Base-by-base conservation (phyloP, 495 filamentous ascomycete genomes). In the Immersiella caudata region DNA sequence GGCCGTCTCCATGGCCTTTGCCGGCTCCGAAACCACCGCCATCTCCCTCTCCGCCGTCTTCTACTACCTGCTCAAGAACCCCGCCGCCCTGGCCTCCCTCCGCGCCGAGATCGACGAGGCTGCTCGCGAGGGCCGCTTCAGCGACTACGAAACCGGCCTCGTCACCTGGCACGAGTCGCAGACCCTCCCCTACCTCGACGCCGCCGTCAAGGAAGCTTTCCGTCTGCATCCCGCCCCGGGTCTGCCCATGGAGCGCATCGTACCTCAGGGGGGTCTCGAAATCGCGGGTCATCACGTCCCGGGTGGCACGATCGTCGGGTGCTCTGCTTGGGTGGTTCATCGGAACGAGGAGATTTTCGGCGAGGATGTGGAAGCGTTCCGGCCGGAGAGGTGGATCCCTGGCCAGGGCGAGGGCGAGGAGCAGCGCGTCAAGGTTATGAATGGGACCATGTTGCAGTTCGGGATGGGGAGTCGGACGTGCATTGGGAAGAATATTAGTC, bases 401-500 rank as follows among this genome's bases (percentile, higher is more conserved):
- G 75, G 77, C 26, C 68, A 70, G 64, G 69, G 74, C 26, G 71
- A 74, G 21, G 73, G 70, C 33, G 80, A 85, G 66, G 81, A 82
- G 63, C 74, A 76, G 66, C 76, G 76, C 33, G 73, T 85, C 35
- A 85, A 84, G 68, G 76, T 78, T 52, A 89, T 88, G 83, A 84
- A 85, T 67, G 85, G 84, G 16, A 79, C 71, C 33, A 85, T 90
- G 82, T 77, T 89, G 66, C 87, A 89, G 54, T 89, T 89, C 72
- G 83, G 87, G 12, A 84, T 84, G 78, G 87, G 87, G 0, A 76
- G 82, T 20, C 75, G 87, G 68, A 88, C 85, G n/a, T 89, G 87
- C 67, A 88, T 89, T 70, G 87, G 88, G 57, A 89, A 87, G 79
- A 93, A 93, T 70, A 88, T 93, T 64, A 87, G 86, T 62, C 74